Evolutionary conservation across 176 grass and related monocot species (phyloP), one percentile per base, ranked within the genome.

Genomic region (Carex cristatella): DNA sequence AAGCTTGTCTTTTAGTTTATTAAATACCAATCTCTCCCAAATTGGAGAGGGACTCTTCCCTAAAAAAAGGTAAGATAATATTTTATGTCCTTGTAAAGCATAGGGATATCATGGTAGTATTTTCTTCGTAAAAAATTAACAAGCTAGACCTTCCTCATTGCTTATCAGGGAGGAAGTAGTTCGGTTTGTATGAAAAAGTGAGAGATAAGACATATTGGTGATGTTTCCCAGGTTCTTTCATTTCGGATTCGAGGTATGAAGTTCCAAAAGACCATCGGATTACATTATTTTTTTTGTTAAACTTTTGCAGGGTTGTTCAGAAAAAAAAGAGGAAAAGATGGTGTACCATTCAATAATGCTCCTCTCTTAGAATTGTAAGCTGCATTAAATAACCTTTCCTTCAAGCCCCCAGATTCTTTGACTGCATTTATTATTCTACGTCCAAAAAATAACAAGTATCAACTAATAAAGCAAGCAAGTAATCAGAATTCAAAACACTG

Each of bases 21-120:
- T 98, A 85, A 98, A 98, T 82, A 98, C 96, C 83, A 98, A 81
- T 81, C 81, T 98, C 81, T 95, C 96, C 96, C 96, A 98, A 79
- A 98, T 93, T 81, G 90, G 90, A 33, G 91, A 95, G 60, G 93
- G 91, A 87, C 86, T 95, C 76, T 62, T 81, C 13, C 96, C 96
- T 98, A 83, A 59, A 75, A 77, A 61, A 12, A 69, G n/a, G 80
- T 44, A 82, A 23, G 53, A 5, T 58, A 72, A 32, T 84, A 72
- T 13, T 44, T 89, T 81, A 64, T 5, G 23, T 69, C 33, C 71
- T 7, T 14, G 10, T 74, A 63, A 28, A 61, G 65, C 64, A 85
- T n/a, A 81, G 48, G 10, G 56, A 57, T 55, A 57, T 71, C 16
- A 57, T 18, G 28, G 16, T 57, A 53, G 40, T 56, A n/a, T 44